A percentile compares a stretch with the other conserved stretches of the same genome.
These are phyloP conservation scores for Vigna nakashimae DNA, from an alignment of 306 rosid species.

Conservation along the genomic window DNA sequence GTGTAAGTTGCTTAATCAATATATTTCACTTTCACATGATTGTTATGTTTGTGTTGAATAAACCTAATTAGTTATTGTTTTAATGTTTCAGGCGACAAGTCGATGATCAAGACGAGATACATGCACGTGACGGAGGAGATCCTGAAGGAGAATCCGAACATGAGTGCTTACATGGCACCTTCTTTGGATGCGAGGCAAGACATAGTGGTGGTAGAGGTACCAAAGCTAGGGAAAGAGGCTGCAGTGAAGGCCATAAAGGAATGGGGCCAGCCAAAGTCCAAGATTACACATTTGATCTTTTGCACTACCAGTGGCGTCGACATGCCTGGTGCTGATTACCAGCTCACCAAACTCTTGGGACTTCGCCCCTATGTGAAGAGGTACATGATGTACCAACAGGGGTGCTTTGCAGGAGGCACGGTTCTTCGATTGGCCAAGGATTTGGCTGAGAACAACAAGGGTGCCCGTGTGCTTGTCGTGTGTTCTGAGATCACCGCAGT, in stretches of 20 bases:
- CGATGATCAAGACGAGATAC: constrained; percentile 49
- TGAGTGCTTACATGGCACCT: constrained; percentile 71
- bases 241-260: constrained; percentile 62
- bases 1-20: constrained; percentile 11
- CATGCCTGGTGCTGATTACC: constrained; percentile 80
- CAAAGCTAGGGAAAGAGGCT: constrained; percentile 76
- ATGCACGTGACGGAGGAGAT: constrained; percentile 41
- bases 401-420: constrained; percentile 49
- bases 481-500: constrained; percentile 47
- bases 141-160: constrained; percentile 44
- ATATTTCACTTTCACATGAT: no score
- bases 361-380: constrained; percentile 71
- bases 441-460: constrained; percentile 48
- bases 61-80: no score
- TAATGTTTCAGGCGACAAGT: background rate
- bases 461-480: constrained; percentile 45
- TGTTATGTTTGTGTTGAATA: no score
- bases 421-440: constrained; percentile 52
- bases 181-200: constrained; percentile 80
- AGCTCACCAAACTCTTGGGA: constrained; percentile 76
- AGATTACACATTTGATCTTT: constrained; percentile 71
- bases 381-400: constrained; percentile 77
- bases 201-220: constrained; percentile 74
- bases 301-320: constrained; percentile 85
- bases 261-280: constrained; percentile 66